Base-by-base conservation (phyloP, 2,329 filamentous ascomycete species). In the Claviceps fusiformis region DNA sequence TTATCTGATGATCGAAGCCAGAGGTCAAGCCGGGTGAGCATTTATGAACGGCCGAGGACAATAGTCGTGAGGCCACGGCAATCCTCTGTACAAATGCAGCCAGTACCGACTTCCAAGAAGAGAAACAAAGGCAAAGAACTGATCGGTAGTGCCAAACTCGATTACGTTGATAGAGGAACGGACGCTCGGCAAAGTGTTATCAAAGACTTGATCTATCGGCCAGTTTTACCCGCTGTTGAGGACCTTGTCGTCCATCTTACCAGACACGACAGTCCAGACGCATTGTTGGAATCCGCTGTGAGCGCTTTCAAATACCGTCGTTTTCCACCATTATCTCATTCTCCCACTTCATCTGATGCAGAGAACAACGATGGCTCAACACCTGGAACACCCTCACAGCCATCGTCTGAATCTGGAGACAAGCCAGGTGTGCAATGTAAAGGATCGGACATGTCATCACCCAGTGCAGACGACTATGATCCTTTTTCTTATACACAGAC, bases 211-310 rank as follows among this genome's bases (percentile, higher is more conserved):
- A 48, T 63, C 0, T 72, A 73, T 44, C 67, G 72, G 39, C 69
- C 76, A 1, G 71, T 81, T 0, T 68, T 85, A 27, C 74, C 77
- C 0, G 65, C 80, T 46, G 61, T 71, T 0, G 82, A 85, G 61
- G 77, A 85, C 57, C 62, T 83, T 1, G 71, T 83, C 2, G 69
- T 85, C 29, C 71, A 78, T 49, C 74, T 50, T 9, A 8, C 84
- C 55, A 75, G 73, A 15, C 71, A 74, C 9, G 72, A 73, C 2
- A 64, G 66, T 1, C 62, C 64, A 0, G 71, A 78, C 56, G 57
- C 64, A 2, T 62, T 75, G 0, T 64, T 83, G 1, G 73, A 76
- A 27, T 70, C 70, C 1, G 70, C 77, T 17, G 68, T 82, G 37
- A 65, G 68, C 33, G 71, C 73, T 1, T 77, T 80, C 55, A 64